Base-by-base conservation (phyloP, 345 rosid genomes). In the Salix suchowensis region DNA sequence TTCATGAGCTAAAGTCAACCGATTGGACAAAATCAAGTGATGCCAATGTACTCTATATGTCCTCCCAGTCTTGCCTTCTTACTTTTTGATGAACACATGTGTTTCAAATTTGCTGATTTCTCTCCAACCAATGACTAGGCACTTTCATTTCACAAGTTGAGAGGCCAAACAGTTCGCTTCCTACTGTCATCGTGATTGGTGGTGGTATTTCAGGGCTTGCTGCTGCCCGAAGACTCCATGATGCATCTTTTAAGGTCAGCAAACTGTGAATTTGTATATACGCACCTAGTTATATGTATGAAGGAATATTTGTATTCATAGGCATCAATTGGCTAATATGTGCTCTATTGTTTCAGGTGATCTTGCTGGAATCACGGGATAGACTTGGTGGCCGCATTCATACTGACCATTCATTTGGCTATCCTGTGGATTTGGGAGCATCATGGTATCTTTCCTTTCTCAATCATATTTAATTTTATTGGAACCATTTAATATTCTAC, bases 401-500 rank as follows among this genome's bases (percentile, higher is more conserved):
- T 76, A 94, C 98, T 2, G 97, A 94, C 84, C 89, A 89, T 79
- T 88, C 98, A 11, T 91, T 92, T 79, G 98, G 98, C 60, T 94
- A 87, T 82, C 97, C 98, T 0, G 97, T 94, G 77, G 98, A 94
- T 78, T 78, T 94, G 93, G 97, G 97, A 81, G 97, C 99, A 74
- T 93, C 98, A 72, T 94, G 98, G 98, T 91, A 84, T 79, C 12
- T 1, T 16, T 8, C 62, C 9, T 69, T 46, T 32, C 40, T 50
- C 67, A 65, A 23, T 58, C 37, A n/a, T 58, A 15, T n/a, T 6
- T 24, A 39, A 44, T 64, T 58, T 40, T 19, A 24, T 7, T 42
- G 58, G 65, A 66, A 10, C 5, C 69, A 10, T 50, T 67, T 55
- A 55, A 11, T 55, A 9, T 55, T 23, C 1, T 55, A 13, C 62